These are phyloP conservation scores for Agastache rugosa DNA, from an alignment of 257 asterid species.

Conservation along the genomic window DNA sequence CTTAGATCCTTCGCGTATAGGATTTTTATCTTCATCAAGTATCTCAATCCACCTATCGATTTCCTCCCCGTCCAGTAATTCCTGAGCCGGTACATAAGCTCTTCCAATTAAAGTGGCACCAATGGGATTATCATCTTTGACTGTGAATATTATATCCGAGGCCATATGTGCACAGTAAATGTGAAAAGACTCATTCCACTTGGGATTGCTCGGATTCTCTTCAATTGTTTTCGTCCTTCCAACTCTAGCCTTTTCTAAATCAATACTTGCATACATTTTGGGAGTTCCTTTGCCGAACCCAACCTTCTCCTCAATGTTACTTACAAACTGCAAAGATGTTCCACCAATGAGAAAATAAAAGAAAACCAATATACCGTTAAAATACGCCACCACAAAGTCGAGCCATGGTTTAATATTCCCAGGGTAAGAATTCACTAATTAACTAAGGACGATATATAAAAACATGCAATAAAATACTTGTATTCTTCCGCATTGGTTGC, in stretches of 20 bases:
- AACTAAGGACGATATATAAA: not conserved
- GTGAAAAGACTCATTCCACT: slow-evolving; percentile 88
- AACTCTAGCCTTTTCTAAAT: slow-evolving; percentile 87
- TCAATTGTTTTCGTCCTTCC: slow-evolving; percentile 77
- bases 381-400: slow-evolving; percentile 16
- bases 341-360: slow-evolving; percentile 23
- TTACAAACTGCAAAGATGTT: slow-evolving; percentile 55
- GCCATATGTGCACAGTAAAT: slow-evolving; percentile 87
- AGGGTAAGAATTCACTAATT: not conserved
- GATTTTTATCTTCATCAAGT: slow-evolving; percentile 73
- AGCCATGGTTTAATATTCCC: not conserved
- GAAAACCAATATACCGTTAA: not conserved
- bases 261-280: slow-evolving; percentile 75
- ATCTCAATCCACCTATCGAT: slow-evolving; percentile 86
- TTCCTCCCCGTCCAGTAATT: slow-evolving; percentile 84
- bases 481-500: not conserved
- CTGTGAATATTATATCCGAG: slow-evolving; percentile 74
- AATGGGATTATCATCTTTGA: slow-evolving; percentile 86
- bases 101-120: slow-evolving; percentile 95
- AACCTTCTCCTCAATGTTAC: slow-evolving; percentile 72
- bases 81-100: slow-evolving; percentile 79
- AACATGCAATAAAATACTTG: not conserved
- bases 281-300: slow-evolving; percentile 87
- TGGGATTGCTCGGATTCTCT: slow-evolving; percentile 73
- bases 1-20: slow-evolving; percentile 69